These are phyloP conservation scores for Spathaspora jeffriesii DNA, from an alignment of 1,139 yeast genomes.

Conservation along the genomic window DNA sequence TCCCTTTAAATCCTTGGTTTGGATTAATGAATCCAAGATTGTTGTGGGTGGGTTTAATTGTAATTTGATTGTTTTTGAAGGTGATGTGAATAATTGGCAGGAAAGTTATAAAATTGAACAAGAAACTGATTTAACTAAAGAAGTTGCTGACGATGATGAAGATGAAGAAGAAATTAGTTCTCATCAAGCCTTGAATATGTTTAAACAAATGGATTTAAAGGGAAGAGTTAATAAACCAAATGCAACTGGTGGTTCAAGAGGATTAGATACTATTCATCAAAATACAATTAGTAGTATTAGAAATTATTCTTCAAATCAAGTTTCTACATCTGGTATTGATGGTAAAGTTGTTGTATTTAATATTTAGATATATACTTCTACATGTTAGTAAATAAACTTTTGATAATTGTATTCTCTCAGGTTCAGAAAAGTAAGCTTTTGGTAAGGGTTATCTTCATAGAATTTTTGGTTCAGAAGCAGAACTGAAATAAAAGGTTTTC, in stretches of 20 bases:
- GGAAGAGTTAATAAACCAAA: slow-evolving; percentile 64
- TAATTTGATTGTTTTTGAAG: slow-evolving; percentile 84
- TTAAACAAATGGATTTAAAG: slow-evolving; percentile 92
- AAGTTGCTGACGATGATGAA: slow-evolving; percentile 29
- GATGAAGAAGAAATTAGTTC: slow-evolving; percentile 65
- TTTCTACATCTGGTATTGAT: slow-evolving; percentile 65
- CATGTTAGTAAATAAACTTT: not conserved
- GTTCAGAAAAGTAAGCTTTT: slow-evolving; percentile 32
- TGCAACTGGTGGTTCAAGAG: slow-evolving; percentile 35
- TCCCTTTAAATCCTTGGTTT: slow-evolving; percentile 79
- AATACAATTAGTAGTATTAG: slow-evolving; percentile 82
- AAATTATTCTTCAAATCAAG: slow-evolving; percentile 50
- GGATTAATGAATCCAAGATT: slow-evolving; percentile 63
- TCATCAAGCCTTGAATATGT: slow-evolving; percentile 90
- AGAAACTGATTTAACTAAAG: slow-evolving; percentile 45
- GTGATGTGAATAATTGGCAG: slow-evolving; percentile 68
- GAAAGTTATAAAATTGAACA: slow-evolving; percentile 65
- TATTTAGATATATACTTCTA: slow-evolving; percentile 14
- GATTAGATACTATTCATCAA: slow-evolving; percentile 81
- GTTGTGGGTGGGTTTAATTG: slow-evolving; percentile 94
- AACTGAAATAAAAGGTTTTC: slow-evolving; percentile 68
- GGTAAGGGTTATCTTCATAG: slow-evolving; percentile 62
- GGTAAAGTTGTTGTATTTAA: slow-evolving; percentile 80
- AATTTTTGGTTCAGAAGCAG: slow-evolving; percentile 81
- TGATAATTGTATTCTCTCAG: slow-evolving; percentile 2